A percentile compares a stretch with the other conserved stretches of the same genome.
Conservation (phyloP, 2,329 filamentous ascomycete genomes). For the Raffaelea ambrosiae region DNA sequence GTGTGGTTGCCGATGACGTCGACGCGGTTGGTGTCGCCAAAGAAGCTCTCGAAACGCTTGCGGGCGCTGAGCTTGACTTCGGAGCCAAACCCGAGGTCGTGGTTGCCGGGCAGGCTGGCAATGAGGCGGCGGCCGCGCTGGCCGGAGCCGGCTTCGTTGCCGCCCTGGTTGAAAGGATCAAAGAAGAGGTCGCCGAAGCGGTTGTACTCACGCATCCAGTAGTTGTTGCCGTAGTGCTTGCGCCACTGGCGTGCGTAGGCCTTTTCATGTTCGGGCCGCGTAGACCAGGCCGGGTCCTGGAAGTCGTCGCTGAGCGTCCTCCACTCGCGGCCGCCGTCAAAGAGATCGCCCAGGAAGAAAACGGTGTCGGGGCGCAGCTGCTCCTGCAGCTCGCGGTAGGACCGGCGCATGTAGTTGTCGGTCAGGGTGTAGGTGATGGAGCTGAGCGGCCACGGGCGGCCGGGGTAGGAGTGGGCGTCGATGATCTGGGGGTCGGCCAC, state of each 20-base stretch:
- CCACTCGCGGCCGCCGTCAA: slow-evolving; percentile 96
- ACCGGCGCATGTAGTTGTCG: slow-evolving; percentile 80
- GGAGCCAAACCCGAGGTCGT: slow-evolving; percentile 85
- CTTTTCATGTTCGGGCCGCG: slow-evolving; percentile 43
- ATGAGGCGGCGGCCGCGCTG: slow-evolving; percentile 69
- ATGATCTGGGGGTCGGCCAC: slow-evolving; percentile 88
- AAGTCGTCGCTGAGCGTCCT: slow-evolving; percentile 57
- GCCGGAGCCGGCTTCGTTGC: slow-evolving; percentile 37
- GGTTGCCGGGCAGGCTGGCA: slow-evolving; percentile 83
- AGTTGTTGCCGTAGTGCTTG: slow-evolving; percentile 67
- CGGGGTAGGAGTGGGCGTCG: slow-evolving; percentile 91
- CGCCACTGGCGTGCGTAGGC: slow-evolving; percentile 57
- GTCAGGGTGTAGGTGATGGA: slow-evolving; percentile 54
- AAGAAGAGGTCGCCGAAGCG: slow-evolving; percentile 78
- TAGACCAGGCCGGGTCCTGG: slow-evolving; percentile 49
- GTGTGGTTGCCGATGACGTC: slow-evolving; percentile 93
- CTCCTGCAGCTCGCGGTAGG: slow-evolving; percentile 70
- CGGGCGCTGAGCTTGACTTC: slow-evolving; percentile 75
- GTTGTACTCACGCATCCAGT: slow-evolving; percentile 79
- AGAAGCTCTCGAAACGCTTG: slow-evolving; percentile 76
- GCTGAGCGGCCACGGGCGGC: slow-evolving; percentile 55
- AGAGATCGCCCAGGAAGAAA: slow-evolving; percentile 87
- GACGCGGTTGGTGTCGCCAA: slow-evolving; percentile 84
- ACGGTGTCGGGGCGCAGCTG: slow-evolving; percentile 76
- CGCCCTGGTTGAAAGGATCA: slow-evolving; percentile 13